These are phyloP conservation scores for Arthrobotrys entomopaga DNA, from an alignment of 2,329 filamentous ascomycete genomes.

Conservation along the genomic window DNA sequence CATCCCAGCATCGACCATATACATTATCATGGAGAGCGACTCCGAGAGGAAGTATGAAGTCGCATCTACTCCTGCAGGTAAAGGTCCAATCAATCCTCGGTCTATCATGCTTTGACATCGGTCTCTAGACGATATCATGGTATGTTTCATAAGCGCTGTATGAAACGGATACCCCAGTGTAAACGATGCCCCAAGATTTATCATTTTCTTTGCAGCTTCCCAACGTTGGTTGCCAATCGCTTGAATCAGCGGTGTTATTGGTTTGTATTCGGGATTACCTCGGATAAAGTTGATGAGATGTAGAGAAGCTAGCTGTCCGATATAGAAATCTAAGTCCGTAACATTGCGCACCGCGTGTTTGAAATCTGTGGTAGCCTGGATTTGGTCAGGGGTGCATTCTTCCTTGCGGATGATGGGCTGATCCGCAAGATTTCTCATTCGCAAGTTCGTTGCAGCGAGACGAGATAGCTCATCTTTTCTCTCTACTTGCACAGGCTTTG, in stretches of 20 bases:
- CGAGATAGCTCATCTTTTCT: not conserved
- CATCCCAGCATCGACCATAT: slow-evolving; percentile 15
- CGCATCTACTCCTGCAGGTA: not conserved
- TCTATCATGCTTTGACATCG: slow-evolving; percentile 7
- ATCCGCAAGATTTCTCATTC: slow-evolving; percentile 3
- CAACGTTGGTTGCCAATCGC: slow-evolving; percentile 31
- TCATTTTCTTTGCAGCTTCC: slow-evolving; percentile 22
- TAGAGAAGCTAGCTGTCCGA: slow-evolving; percentile 25
- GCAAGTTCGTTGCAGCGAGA: not conserved
- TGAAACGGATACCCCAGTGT: slow-evolving; percentile 30
- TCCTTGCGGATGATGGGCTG: slow-evolving; percentile 1
- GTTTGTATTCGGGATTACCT: slow-evolving; percentile 27
- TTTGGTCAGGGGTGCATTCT: slow-evolving; percentile 7
- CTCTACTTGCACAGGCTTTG: not conserved
- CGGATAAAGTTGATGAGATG: slow-evolving; percentile 34
- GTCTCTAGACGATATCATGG: slow-evolving; percentile 12
- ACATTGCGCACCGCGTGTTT: slow-evolving; percentile 17
- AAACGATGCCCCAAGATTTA: slow-evolving; percentile 33
- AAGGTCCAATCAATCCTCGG: not conserved
- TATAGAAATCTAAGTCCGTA: slow-evolving; percentile 14
- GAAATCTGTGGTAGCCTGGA: slow-evolving; percentile 10
- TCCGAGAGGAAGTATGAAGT: slow-evolving; percentile 15
- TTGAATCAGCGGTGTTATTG: slow-evolving; percentile 35
- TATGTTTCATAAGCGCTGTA: slow-evolving; percentile 24
- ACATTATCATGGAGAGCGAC: slow-evolving; percentile 3